Evolutionary conservation across 371 early-diverging fungal genomes (phyloP).

Genomic region (Lichtheimia corymbifera): DNA sequence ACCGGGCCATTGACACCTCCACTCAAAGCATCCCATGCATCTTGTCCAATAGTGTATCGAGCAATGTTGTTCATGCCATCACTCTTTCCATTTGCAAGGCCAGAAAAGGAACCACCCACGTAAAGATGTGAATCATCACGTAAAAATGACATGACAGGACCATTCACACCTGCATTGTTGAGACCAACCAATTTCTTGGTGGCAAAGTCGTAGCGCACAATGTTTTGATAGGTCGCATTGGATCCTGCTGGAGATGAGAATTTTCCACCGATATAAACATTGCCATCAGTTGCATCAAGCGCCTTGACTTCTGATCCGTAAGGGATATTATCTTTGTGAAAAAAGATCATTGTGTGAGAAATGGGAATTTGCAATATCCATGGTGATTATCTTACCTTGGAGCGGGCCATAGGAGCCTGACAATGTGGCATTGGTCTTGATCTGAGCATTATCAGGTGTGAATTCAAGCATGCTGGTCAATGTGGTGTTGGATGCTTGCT

Average conservation of each 20-base stretch:
- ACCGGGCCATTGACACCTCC: conserved; percentile 41
- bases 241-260: conserved; percentile 24
- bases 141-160: conserved; percentile 20
- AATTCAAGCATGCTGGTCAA: conserved; percentile 38
- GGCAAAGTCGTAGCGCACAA: conserved; percentile 25
- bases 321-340: conserved; percentile 40
- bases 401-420: conserved; percentile 12
- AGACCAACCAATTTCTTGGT: conserved; percentile 21
- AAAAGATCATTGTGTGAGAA: background rate
- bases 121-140: conserved; percentile 23
- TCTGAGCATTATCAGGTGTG: conserved; percentile 12
- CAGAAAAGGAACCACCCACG: conserved; percentile 42
- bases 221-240: conserved; percentile 25
- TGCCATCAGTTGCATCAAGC: conserved; percentile 26
- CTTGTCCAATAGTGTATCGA: conserved; percentile 16
- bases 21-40: conserved; percentile 29
- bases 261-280: conserved; percentile 38
- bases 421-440: conserved; percentile 4
- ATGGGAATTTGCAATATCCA: background rate
- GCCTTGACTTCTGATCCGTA: conserved; percentile 38
- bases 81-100: conserved; percentile 5
- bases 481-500: conserved; percentile 34
- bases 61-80: conserved; percentile 23
- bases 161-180: conserved; percentile 25
- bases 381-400: conserved; percentile 2